A percentile compares a stretch with the other conserved stretches of the same genome.
Conservation (phyloP, 2,329 filamentous ascomycete species). For the Trichoderma sp. region DNA sequence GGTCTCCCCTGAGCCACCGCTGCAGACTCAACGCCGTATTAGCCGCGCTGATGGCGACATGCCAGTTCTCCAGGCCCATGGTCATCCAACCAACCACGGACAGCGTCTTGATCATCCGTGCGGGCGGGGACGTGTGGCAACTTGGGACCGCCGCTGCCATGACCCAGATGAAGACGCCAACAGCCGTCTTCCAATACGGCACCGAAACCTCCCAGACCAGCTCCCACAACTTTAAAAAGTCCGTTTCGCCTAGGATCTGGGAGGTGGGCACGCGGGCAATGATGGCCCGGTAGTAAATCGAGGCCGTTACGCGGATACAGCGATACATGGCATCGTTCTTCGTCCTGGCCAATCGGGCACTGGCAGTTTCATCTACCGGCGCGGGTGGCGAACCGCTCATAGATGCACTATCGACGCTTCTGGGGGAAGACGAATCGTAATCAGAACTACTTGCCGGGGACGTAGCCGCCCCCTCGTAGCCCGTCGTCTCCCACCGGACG, state of each 20-base stretch:
- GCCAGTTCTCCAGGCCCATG: constrained; percentile 55
- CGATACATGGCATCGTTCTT: constrained; percentile 50
- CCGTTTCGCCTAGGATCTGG: constrained; percentile 43
- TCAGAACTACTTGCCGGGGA: constrained; percentile 18
- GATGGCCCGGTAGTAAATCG: constrained; percentile 55
- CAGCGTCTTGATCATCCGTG: constrained; percentile 52
- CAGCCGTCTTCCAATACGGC: constrained; percentile 50
- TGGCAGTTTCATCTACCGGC: constrained; percentile 21
- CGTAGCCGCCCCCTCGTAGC: constrained; percentile 17
- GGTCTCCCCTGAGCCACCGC: constrained; percentile 45
- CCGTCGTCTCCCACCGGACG: constrained; percentile 21
- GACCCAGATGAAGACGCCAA: constrained; percentile 56
- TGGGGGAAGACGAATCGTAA: constrained; percentile 20
- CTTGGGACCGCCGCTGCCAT: constrained; percentile 48
- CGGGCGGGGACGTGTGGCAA: constrained; percentile 45
- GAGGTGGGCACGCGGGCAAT: constrained; percentile 48
- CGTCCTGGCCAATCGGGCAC: constrained; percentile 19
- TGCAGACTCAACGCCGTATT: constrained; percentile 46
- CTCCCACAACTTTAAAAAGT: constrained; percentile 52
- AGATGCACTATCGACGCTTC: constrained; percentile 9
- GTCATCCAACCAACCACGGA: constrained; percentile 50
- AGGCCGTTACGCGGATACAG: constrained; percentile 50
- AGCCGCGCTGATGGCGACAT: constrained; percentile 46
- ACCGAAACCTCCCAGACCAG: constrained; percentile 53
- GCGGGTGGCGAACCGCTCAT: constrained; percentile 1